Conservation (phyloP, 2,329 filamentous ascomycete genomes). For the Xylogone sp. region DNA sequence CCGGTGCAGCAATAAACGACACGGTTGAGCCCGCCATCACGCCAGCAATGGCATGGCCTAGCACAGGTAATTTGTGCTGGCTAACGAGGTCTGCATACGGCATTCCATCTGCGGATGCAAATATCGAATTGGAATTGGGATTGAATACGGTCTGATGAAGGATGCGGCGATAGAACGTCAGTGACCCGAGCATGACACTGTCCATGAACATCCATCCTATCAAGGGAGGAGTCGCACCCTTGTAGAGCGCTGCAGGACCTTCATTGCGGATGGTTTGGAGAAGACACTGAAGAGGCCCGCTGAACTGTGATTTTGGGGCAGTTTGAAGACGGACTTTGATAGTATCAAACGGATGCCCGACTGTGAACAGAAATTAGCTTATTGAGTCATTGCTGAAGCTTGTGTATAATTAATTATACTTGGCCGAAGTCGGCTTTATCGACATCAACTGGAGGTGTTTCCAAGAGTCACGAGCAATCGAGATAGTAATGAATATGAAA, state of each 20-base stretch:
- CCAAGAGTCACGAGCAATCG: not conserved
- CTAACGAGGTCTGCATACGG: constrained; percentile 20
- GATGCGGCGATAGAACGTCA: constrained; percentile 84
- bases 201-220: constrained; percentile 99
- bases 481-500: constrained; percentile 9
- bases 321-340: constrained; percentile 96
- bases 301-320: constrained; percentile 71
- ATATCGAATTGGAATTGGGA: constrained; percentile 35
- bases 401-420: not conserved
- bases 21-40: constrained; percentile 86
- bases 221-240: constrained; percentile 86
- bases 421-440: not conserved
- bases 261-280: constrained; percentile 82
- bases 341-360: constrained; percentile 83
- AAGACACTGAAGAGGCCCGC: constrained; percentile 81
- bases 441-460: not conserved
- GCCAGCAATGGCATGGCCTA: constrained; percentile 86
- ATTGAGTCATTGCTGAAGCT: not conserved
- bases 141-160: constrained; percentile 78
- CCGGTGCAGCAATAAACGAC: constrained; percentile 85
- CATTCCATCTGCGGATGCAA: constrained; percentile 19
- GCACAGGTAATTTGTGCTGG: constrained; percentile 56
- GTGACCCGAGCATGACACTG: constrained; percentile 79
- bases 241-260: constrained; percentile 83
- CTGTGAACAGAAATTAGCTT: constrained; percentile 14